Evolutionary conservation across 1,284 basidiomycete species (phyloP), one percentile per base, ranked within the genome.

Genomic region (Phylloporus sp.): DNA sequence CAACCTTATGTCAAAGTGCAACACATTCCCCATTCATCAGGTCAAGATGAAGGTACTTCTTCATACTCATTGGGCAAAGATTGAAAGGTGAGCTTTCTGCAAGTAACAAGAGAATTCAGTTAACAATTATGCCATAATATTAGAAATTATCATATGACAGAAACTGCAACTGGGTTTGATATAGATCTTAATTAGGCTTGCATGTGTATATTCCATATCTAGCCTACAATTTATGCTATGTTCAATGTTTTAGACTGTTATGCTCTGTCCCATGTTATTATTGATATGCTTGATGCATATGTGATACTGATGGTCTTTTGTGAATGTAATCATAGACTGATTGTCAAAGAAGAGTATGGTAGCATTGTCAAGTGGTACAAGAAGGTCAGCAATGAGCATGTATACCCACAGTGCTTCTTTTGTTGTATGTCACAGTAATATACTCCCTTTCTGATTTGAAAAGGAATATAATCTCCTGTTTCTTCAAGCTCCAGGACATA

Each of bases 1-100:
- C 20, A 39, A 53, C 15, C 56, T 61, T 17, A 66, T 64, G 53
- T 18, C 8, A 2, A 64, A 66, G 20, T 62, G 60, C n/a, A n/a
- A 66, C 32, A 42, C 31, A 2, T 52, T 17, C 1, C 56, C 60
- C 3, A 32, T 66, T 29, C 62, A 64, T 28, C 10, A 42, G 40
- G 40, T 18, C 20, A 42, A 42, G 40, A 42, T 18, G 20, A 42
- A 42, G 18, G 40, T 18, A 42, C 40, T 42, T n/a, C n/a, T n/a
- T 18, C 20, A 18, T 42, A 42, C 18, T 6, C 40, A 42, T 20
- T 42, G 20, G 40, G 52, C 24, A 20, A 53, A 53, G n/a, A 53
- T 20, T 11, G 18, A 24, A 28, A 53, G 34, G 52, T 53, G 34
- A 53, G 52, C 51, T 24, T 34, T 53, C 32, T 37, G 51, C 34